Evolutionary conservation across 257 asterid species (phyloP).

Genomic region (Jaltomata sinuosa): DNA sequence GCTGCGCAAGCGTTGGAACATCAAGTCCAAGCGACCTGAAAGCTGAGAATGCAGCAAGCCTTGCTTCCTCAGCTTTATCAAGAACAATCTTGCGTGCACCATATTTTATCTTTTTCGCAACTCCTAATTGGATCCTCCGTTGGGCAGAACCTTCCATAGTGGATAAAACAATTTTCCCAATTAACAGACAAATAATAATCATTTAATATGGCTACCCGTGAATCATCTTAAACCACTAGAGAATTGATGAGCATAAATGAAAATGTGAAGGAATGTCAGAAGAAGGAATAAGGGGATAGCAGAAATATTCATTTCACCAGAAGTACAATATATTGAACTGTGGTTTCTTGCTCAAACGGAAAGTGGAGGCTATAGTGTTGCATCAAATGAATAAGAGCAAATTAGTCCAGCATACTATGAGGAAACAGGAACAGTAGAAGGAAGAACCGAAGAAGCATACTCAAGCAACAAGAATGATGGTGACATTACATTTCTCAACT

Average conservation of each 20-base stretch:
- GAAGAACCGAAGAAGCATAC: background rate
- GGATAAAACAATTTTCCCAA: conserved; percentile 2
- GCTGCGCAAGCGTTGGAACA: conserved; percentile 48
- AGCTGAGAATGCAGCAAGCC: conserved; percentile 89
- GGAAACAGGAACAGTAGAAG: background rate
- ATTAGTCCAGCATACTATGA: background rate
- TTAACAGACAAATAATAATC: background rate
- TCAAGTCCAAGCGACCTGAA: conserved; percentile 87
- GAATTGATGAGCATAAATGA: background rate
- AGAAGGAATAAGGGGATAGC: background rate
- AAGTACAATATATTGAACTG: background rate
- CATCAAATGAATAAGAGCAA: background rate
- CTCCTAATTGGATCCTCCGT: conserved; percentile 69
- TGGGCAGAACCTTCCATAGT: conserved; percentile 45
- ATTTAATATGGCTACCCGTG: background rate
- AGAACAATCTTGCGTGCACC: conserved; percentile 92
- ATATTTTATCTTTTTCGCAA: conserved; percentile 85
- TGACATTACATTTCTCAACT: background rate
- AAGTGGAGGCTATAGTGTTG: background rate
- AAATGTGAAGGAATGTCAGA: background rate
- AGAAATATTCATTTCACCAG: background rate
- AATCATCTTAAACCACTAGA: background rate
- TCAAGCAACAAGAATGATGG: background rate
- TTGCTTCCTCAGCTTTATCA: conserved; percentile 98
- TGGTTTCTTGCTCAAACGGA: background rate